Evolutionary conservation across 2,329 filamentous ascomycete species (phyloP), one percentile per base, ranked within the genome.

Genomic region (Teratosphaeria destructans): DNA sequence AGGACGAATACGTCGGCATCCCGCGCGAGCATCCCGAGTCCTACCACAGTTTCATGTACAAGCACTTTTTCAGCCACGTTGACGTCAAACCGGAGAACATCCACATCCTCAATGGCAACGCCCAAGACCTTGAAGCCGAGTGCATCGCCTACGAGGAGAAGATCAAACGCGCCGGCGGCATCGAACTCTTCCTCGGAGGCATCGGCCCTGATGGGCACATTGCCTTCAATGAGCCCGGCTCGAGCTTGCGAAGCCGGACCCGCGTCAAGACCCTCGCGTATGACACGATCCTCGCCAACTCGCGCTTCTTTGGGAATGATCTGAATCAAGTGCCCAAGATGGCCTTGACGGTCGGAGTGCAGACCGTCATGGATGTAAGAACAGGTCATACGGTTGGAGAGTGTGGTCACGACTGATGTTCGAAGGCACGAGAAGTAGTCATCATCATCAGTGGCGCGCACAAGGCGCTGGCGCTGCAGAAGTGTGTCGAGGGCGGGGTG

Each of bases 41-140:
- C 68, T 95, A 95, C 76, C 90, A 95, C 77, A 89, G 86, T 65
- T 95, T 94, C 79, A 94, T 95, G 90, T 95, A 91, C 82, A 89
- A 88, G 75, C 82, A 94, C 76, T 90, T 95, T 80, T 95, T 95
- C 79, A 89, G 87, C 52, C 89, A 85, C 64, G 86, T 94, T 67
- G 89, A 95, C 70, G 86, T 94, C 66, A 82, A 85, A 65, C 90
- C 90, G 5, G 81, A 82, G 69, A 92, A 93, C 72, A 90, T 94
- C 71, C 86, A 95, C 76, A 90, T 94, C 68, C 82, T 93, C 47
- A 84, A 93, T 70, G 89, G 89, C 68, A 93, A 92, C 70, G 88
- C 89, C 0, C 76, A 82, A 14, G 88, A 90, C 70, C 82, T 90
- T 2, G 84, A 86, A 64, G 84, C 84, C 49, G 90, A 94, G 74